These are phyloP conservation scores for Fusarium praegraminearum DNA, from an alignment of 2,329 filamentous ascomycete genomes.

Conservation along the genomic window DNA sequence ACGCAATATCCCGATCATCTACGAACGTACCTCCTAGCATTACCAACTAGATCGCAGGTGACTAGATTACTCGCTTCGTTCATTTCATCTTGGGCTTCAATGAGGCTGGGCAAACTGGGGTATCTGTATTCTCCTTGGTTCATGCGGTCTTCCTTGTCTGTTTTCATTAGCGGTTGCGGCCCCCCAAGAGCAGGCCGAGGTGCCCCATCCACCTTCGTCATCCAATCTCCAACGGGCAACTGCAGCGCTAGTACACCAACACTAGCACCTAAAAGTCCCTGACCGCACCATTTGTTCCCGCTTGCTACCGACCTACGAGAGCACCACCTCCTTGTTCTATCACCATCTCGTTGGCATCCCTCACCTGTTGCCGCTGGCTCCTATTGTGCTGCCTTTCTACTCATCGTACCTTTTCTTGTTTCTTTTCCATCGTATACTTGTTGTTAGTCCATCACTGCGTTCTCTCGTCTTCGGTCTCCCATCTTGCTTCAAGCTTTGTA, in stretches of 20 bases:
- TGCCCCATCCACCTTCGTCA: constrained; percentile 35
- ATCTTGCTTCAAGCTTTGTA: constrained; percentile 34
- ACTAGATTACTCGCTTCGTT: background rate
- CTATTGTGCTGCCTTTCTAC: constrained; percentile 6
- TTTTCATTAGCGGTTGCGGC: constrained; percentile 9
- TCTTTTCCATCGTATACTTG: constrained; percentile 25
- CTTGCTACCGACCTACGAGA: constrained; percentile 27
- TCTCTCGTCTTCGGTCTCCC: constrained; percentile 5
- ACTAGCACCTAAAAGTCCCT: constrained; percentile 39
- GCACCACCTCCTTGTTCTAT: constrained; percentile 40
- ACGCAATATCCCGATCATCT: background rate
- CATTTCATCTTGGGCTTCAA: constrained; percentile 15
- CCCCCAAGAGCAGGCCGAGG: constrained; percentile 14
- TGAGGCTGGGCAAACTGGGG: constrained; percentile 34
- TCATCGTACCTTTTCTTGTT: constrained; percentile 15
- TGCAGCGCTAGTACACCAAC: constrained; percentile 11
- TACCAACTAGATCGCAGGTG: background rate
- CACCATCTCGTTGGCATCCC: constrained; percentile 31
- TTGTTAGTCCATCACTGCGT: constrained; percentile 17
- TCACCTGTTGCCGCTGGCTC: constrained; percentile 16
- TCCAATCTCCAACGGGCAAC: constrained; percentile 41
- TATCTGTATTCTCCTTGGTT: constrained; percentile 21
- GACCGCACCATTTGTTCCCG: constrained; percentile 43
- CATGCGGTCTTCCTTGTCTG: constrained; percentile 27
- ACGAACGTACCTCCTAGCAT: background rate